A percentile compares a stretch with the other conserved stretches of the same genome.
These are phyloP conservation scores for Acanthamoeba triangularis DNA, from an alignment of 208 protist species.

Conservation along the genomic window DNA sequence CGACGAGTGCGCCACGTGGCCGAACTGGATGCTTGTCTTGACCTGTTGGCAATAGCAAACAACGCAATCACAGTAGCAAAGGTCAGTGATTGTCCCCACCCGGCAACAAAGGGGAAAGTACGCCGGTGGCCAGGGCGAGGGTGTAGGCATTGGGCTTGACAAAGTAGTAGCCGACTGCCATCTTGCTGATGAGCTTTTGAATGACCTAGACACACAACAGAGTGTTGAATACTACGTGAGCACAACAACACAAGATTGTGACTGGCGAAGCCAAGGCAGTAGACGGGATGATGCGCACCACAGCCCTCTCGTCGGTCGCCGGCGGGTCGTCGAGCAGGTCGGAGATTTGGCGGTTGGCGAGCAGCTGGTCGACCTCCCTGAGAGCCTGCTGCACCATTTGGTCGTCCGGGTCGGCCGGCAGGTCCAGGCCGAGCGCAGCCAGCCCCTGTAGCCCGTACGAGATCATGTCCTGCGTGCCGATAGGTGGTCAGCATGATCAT, in stretches of 20 bases:
- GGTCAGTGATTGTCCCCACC: background rate
- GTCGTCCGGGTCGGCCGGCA: constrained; percentile 22
- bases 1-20: constrained; percentile 20
- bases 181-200: constrained; percentile 61
- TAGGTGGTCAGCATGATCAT: background rate
- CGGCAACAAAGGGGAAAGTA: background rate
- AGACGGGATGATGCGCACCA: background rate
- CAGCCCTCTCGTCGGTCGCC: constrained; percentile 33
- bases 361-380: constrained; percentile 8
- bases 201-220: background rate
- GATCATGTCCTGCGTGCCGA: constrained; percentile 43
- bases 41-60: background rate
- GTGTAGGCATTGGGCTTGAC: constrained; percentile 56
- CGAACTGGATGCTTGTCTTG: constrained; percentile 50
- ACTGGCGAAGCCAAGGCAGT: background rate
- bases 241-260: too few species aligned
- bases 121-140: background rate
- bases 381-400: constrained; percentile 23
- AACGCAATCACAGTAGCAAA: background rate
- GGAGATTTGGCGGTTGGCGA: background rate
- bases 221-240: too few species aligned
- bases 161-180: constrained; percentile 56
- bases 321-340: constrained; percentile 37
- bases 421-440: background rate
- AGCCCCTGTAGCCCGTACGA: constrained; percentile 30